A percentile compares a stretch with the other conserved stretches of the same genome.
Conservation (phyloP, 192 early-diverging fungal species). For the Backusella tarrabulga region DNA sequence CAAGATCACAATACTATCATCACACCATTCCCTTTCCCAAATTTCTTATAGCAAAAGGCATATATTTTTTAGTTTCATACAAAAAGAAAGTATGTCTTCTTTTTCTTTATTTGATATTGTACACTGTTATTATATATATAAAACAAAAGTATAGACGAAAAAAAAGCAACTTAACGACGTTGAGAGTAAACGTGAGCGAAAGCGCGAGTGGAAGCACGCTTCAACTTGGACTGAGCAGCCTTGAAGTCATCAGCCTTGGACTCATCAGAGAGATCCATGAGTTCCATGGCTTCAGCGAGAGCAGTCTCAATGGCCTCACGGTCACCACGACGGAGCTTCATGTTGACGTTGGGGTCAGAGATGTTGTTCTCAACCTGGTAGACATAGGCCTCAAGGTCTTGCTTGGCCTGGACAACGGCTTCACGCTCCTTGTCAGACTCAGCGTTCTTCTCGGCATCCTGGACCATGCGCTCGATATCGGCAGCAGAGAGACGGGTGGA, state of each 20-base stretch:
- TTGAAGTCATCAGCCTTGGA: slow-evolving; percentile 59
- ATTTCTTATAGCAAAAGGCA: no score
- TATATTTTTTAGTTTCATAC: background rate
- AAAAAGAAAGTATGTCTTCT: background rate
- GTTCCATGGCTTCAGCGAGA: slow-evolving; percentile 75
- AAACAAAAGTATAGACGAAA: background rate
- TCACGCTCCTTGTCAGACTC: slow-evolving; percentile 74
- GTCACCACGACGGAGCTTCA: slow-evolving; percentile 73
- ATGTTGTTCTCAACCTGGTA: slow-evolving; percentile 56
- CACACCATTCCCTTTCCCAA: no score
- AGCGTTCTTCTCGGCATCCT: slow-evolving; percentile 87
- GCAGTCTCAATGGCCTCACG: slow-evolving; percentile 70
- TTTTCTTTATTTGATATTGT: background rate
- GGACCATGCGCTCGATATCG: slow-evolving; percentile 93
- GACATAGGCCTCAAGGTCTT: slow-evolving; percentile 76
- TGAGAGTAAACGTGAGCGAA: slow-evolving; percentile 50
- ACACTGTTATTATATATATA: background rate
- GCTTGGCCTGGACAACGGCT: slow-evolving; percentile 77
- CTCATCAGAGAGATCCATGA: slow-evolving; percentile 61
- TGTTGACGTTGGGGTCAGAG: slow-evolving; percentile 66
- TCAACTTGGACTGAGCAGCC: slow-evolving; percentile 70
- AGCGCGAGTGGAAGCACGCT: slow-evolving; percentile 66
- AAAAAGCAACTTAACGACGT: slow-evolving; percentile 11
- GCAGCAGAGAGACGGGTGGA: slow-evolving; percentile 85
- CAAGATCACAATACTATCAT: no score